Conservation (phyloP, 2,329 filamentous ascomycete genomes). For the Berkeleyomyces rouxiae region DNA sequence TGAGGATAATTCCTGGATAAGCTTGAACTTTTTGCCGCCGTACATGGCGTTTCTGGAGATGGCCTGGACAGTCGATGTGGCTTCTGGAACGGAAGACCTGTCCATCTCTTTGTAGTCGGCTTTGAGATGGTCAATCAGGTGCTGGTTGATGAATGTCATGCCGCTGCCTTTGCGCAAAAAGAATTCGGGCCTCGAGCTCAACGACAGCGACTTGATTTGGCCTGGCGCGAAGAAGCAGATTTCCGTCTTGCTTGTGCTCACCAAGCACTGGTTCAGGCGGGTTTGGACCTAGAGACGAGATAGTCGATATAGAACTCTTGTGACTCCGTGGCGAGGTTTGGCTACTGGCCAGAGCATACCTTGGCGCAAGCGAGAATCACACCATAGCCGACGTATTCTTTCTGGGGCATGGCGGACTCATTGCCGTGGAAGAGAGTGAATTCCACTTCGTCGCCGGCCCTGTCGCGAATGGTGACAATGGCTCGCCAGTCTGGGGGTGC, state of each 20-base stretch:
- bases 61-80: slow-evolving; percentile 20
- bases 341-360: background rate
- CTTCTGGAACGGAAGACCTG: background rate
- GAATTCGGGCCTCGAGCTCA: background rate
- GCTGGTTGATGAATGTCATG: background rate
- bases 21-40: slow-evolving; percentile 26
- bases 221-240: background rate
- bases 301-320: background rate
- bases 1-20: slow-evolving; percentile 43
- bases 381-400: background rate
- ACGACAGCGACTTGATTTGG: background rate
- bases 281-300: background rate
- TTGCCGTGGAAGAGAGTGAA: background rate
- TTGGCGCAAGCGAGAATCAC: background rate
- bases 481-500: background rate
- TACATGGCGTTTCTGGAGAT: slow-evolving; percentile 36
- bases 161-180: background rate
- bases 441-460: background rate
- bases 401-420: background rate
- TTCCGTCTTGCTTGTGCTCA: background rate
- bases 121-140: background rate
- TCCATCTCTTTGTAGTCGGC: background rate
- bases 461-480: background rate
- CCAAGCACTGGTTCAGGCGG: background rate
- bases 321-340: background rate